Evolutionary conservation across 108 stramenopile genomes (phyloP), one percentile per base, ranked within the genome.

Genomic region (Nitzschia sp.): DNA sequence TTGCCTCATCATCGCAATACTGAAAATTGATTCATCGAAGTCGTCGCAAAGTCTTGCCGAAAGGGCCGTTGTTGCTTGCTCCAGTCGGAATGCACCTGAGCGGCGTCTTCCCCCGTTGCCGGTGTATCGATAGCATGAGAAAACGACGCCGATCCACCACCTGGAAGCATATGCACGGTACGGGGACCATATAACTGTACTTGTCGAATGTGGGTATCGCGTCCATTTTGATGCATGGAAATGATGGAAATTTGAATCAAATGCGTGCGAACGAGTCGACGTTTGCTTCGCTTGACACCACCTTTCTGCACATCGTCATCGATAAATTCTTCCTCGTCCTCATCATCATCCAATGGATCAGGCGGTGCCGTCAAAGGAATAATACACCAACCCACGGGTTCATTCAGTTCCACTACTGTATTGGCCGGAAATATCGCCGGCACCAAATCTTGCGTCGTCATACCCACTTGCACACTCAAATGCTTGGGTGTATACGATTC

Each of bases 211-310:
- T 98, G 98, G 3, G 97, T 97, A 70, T 98, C 98, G 30, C 95
- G 74, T 25, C 98, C 98, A 80, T 98, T 98, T 77, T 98, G 98
- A 74, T 97, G 97, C 98, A 98, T 98, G 46, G 91, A 80, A 5
- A 86, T 56, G 21, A 98, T 82, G 27, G 91, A 80, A 21, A 98
- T 93, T 66, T 97, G 95, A 24, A 98, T 68, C 51, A 97, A 79
- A 75, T 95, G 94, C 11, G 96, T 87, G 15, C 95, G 90, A 30
- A 80, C 59, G 32, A 70, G 70, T 47, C 75, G 56, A 51, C 56
- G 17, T 49, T 59, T 15, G 42, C 23, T 26, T 53, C 57, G n/a
- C 61, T 58, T 46, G 25, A 21, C 13, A 15, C 13, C 17, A 6
- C 6, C 24, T 1, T 24, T 42, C 27, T 21, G 42, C 36, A 45